Evolutionary conservation across 805 yeast species (phyloP), one percentile per base, ranked within the genome.

Genomic region (Starmerella ratchasimensis): DNA sequence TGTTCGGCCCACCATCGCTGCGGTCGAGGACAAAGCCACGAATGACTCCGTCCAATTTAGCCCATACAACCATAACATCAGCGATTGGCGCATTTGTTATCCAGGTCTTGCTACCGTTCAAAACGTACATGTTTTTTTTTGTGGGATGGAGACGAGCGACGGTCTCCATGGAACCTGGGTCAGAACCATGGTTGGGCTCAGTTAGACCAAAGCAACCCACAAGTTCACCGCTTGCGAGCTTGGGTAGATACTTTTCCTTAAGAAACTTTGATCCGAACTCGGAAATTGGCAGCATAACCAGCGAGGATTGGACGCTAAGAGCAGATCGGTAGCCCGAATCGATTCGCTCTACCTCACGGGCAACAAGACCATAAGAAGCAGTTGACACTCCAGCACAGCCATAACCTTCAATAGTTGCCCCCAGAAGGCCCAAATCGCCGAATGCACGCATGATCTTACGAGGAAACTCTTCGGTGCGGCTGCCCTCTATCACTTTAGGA

Each of bases 141-240:
- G 61, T 54, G 13, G 67, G 65, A 40, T 63, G 68, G 11, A 50
- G 56, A 31, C 52, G 58, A 22, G 74, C 74, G 19, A 62, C 60
- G 27, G 76, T 71, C 56, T 69, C 74, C 64, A 70, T 65, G 37
- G 74, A 69, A 6, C 63, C 69, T 30, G 74, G 76, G 47, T 71
- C 73, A 18, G 75, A 69, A 42, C 74, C 74, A 50, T 73, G 78
- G 47, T 72, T 73, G 50, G 75, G 72, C 57, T 73, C 79, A 27
- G 79, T 73, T 59, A 73, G 66, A 23, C 75, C 79, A 48, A 73
- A 73, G 56, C 77, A 71, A 28, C 79, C 79, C 13, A 63, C 51
- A n/a, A 62, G 48, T 42, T 63, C 66, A 7, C 67, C 68, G 5
- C 57, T 41, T 2, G 65, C 65, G 34, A 63, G 56, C 19, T 41